Percentiles rank a stretch among this genome's conserved stretches.
Conservation (phyloP, 176 grass and related monocot genomes). For the Bromus sterilis region DNA sequence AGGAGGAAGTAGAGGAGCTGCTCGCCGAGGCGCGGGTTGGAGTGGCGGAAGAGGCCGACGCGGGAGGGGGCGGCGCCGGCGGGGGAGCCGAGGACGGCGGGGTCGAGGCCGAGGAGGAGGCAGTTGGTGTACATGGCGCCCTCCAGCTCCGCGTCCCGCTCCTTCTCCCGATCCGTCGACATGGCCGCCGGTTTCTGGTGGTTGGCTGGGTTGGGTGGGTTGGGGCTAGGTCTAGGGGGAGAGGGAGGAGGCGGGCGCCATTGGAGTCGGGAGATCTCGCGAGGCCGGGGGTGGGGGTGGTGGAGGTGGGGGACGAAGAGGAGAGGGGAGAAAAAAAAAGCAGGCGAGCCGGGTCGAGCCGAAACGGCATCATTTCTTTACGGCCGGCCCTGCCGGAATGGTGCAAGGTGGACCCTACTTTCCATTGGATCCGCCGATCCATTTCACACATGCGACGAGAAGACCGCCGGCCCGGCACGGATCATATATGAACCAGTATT, state of each 20-base stretch:
- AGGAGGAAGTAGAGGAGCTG: conserved; percentile 99
- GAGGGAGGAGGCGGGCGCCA: neutral
- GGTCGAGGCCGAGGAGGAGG: conserved; percentile 93
- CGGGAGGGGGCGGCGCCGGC: conserved; percentile 28
- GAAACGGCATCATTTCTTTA: neutral
- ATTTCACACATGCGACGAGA: too few species aligned
- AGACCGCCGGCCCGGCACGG: too few species aligned
- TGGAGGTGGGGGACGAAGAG: neutral
- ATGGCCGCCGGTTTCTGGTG: conserved; percentile 23
- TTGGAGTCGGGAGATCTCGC: conserved; percentile 34
- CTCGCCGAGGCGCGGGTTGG: conserved; percentile 93
- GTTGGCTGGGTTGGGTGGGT: too few species aligned
- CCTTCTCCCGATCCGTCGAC: conserved; percentile 97
- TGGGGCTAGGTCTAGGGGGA: conserved; percentile 8
- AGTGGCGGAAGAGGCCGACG: conserved; percentile 86
- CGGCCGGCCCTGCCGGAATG: too few species aligned
- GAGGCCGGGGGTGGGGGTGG: neutral
- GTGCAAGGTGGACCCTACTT: too few species aligned
- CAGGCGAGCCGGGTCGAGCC: neutral
- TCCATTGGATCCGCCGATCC: too few species aligned
- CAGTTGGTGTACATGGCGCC: conserved; percentile 99
- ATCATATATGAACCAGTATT: too few species aligned
- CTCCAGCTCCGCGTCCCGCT: conserved; percentile 99
- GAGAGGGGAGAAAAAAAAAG: too few species aligned
- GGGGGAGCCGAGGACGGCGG: conserved; percentile 58